Evolutionary conservation across 345 rosid species (phyloP), one percentile per base, ranked within the genome.

Genomic region (Gossypium ekmanianum): DNA sequence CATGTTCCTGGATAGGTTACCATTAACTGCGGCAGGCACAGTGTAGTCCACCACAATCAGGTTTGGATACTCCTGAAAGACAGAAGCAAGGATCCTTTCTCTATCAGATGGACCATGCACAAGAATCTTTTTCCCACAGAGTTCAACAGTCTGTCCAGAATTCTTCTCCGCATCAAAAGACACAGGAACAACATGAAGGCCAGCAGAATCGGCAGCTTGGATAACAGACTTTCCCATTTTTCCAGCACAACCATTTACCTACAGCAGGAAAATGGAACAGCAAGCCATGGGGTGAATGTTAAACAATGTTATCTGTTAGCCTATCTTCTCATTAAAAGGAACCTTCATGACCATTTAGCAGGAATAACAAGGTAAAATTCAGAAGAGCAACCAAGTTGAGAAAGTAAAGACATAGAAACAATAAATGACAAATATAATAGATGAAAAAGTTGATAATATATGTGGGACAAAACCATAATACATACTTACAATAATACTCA

Each of bases 191-290:
- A 95, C 63, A 71, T 87, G 77, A 54, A 95, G 91, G 52, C 99
- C 98, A 2, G 94, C 98, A 79, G 91, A 82, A 27, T 88, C 93
- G 7, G 97, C 98, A 8, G 97, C 98, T 84, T 84, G 84, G 74
- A 93, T 88, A 43, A 95, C 92, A 77, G 97, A 92, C 77, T 92
- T 88, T 54, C 99, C 98, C 99, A 95, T 95, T 74, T 89, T 89
- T 1, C 98, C 99, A 67, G 82, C 84, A 61, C 97, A 91, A 74
- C 97, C 82, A 82, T 95, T 95, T 64, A 95, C 98, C 99, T 95
- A 74, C 52, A 71, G 68, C 48, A 26, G 16, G 73, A 14, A 57
- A 61, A 61, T 73, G 47, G 3, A 65, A 54, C 7, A 34, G 8
- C 63, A 61, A 2, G 68, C 13, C 57, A 48, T 1, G 12, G 11